Base-by-base conservation (phyloP, 768 basidiomycete species). In the Asterophora lycoperdoides region DNA sequence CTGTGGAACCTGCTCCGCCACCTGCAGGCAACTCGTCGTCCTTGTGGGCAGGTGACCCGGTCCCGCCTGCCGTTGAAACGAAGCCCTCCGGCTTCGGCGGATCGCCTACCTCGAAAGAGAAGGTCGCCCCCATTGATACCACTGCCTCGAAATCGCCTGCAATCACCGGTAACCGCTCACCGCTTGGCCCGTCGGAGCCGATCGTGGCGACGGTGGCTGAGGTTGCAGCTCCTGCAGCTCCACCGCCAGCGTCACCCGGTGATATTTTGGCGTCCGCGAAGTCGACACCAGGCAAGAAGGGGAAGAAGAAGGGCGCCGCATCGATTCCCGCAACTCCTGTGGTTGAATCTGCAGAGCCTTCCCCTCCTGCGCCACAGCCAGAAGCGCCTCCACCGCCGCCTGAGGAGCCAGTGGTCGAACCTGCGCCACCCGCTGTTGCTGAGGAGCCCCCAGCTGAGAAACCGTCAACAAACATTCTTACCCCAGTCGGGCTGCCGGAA, bases 11-110 rank as follows among this genome's bases (percentile, higher is more conserved):
- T 23, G 33, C 46, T 8, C 44, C 47, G 8, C 20, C 38, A 44
- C 68, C 79, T 17, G 72, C 59, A 1, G 68, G 79, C 1, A 57
- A 72, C 4, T 70, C 59, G 17, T 69, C 77, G 0, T 67, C 79
- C 5, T 80, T 80, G 78, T 81, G 79, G 34, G 38, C 56, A 13
- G 46, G 37, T 10, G 55, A 56, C 48, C 46, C 49, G 42, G 41
- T 49, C 17, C 37, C 34, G 15, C 36, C 48, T 26, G 28, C 44
- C 8, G 44, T 26, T 8, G 55, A 45, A 2, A 33, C 46, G 11
- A 56, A 56, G 29, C 40, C 44, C 40, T 8, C 33, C 3, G 39
- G 44, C 47, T 29, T 42, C 11, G 43, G 48, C 6, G 23, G 44
- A 9, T 44, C 46, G 14, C 13, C 48, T 41, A 20, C 44, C 17